These are phyloP conservation scores for Zymoseptoria ardabiliae DNA, from an alignment of 2,329 filamentous ascomycete species.

Conservation along the genomic window DNA sequence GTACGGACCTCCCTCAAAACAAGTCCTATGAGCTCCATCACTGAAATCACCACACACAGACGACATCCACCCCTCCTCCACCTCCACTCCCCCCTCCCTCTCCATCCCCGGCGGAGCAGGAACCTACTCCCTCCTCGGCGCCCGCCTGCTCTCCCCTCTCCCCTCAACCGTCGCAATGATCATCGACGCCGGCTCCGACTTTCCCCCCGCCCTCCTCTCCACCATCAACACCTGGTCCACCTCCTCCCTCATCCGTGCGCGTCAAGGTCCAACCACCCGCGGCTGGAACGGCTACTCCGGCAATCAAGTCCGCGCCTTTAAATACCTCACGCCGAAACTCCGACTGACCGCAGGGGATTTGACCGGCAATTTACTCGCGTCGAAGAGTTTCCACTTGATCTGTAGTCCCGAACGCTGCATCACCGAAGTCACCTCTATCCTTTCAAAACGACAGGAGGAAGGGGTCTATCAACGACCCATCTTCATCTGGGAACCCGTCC, in stretches of 20 bases:
- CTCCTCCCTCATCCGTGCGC: constrained; percentile 57
- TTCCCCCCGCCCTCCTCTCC: constrained; percentile 58
- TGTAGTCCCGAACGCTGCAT: constrained; percentile 73
- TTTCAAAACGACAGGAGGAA: constrained; percentile 40
- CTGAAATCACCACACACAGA: constrained; percentile 46
- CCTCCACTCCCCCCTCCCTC: constrained; percentile 51
- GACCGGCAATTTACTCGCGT: constrained; percentile 56
- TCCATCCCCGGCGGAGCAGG: constrained; percentile 85
- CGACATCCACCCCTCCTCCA: constrained; percentile 78
- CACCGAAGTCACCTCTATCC: constrained; percentile 65
- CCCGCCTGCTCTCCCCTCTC: constrained; percentile 78
- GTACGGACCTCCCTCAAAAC: constrained; percentile 30
- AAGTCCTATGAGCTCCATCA: background rate
- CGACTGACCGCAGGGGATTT: constrained; percentile 70
- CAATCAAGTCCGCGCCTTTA: constrained; percentile 53
- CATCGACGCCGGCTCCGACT: constrained; percentile 82
- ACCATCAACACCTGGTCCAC: constrained; percentile 71
- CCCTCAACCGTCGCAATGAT: constrained; percentile 73
- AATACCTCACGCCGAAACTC: constrained; percentile 79
- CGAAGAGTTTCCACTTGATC: constrained; percentile 79
- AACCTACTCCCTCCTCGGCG: constrained; percentile 78
- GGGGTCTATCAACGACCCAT: constrained; percentile 42
- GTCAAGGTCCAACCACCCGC: constrained; percentile 70
- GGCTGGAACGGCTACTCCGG: constrained; percentile 87
- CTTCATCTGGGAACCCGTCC: constrained; percentile 93